Base-by-base conservation (phyloP, 2,329 filamentous ascomycete genomes). In the Endocalyx cinctus region DNA sequence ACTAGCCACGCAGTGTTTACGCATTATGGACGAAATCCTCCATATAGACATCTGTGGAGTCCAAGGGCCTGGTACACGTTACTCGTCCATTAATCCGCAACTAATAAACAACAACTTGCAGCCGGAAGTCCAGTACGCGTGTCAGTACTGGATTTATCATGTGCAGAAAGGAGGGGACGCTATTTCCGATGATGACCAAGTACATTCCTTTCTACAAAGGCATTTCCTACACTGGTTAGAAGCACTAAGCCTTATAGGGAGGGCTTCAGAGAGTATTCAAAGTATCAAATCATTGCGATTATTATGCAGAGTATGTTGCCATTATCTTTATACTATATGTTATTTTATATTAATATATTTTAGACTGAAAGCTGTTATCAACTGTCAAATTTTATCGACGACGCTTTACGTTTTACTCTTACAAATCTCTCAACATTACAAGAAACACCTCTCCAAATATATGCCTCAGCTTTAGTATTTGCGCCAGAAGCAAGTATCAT, bases 391-490 rank as follows among this genome's bases (percentile, higher is more conserved):
- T 57, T 48, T 35, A 17, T 54, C 33, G 43, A 31, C 15, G 50
- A 60, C 31, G 37, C 45, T 22, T 37, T 45, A 29, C 49, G 51
- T 26, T 57, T 44, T 41, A 32, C 39, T 18, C 52, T 39, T 7
- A 32, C 43, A 26, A 53, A 37, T 37, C 45, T 27, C 30, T 35
- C 23, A 25, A 31, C 50, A 23, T 54, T 61, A 30, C 35, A 57
- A 32, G 22, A 38, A 8, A 35, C 53, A 4, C 50, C 57, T 18
- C 42, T 52, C n/a, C 58, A 64, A 35, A 25, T 46, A 33, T 63
- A 64, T 40, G 54, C 33, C 31, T 59, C 45, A 29, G 54, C 34
- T 17, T 52, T 47, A 23, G 40, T 45, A 30, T 62, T 63, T 40
- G 46, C 52, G 10, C 59, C 57, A 27, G 17, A 37, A 8, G 31